Conservation (phyloP, 495 filamentous ascomycete genomes). For the Aspergillus carlsbadensis region DNA sequence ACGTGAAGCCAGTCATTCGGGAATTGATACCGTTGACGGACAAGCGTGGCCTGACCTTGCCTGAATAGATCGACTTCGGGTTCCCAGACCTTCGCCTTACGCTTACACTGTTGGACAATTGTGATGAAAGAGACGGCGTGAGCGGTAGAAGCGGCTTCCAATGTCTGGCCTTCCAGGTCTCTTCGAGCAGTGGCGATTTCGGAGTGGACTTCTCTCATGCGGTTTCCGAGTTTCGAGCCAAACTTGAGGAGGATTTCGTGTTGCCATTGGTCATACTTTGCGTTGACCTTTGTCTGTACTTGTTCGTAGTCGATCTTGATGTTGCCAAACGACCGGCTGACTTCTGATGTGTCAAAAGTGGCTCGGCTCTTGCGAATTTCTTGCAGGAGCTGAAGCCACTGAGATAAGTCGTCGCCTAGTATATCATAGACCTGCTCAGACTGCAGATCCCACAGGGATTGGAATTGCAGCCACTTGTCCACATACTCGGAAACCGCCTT, state of each 20-base stretch:
- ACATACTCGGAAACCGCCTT: slow-evolving; percentile 77
- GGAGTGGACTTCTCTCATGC: slow-evolving; percentile 83
- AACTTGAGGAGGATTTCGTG: slow-evolving; percentile 94
- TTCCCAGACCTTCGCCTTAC: slow-evolving; percentile 88
- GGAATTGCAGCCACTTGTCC: slow-evolving; percentile 97
- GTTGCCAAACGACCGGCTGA: slow-evolving; percentile 86
- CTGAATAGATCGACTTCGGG: slow-evolving; percentile 94
- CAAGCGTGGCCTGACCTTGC: slow-evolving; percentile 87
- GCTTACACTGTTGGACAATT: slow-evolving; percentile 91
- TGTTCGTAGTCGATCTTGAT: slow-evolving; percentile 96
- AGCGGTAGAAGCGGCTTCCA: slow-evolving; percentile 89
- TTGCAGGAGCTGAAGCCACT: slow-evolving; percentile 91
- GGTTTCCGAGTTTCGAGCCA: slow-evolving; percentile 80
- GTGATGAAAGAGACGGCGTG: slow-evolving; percentile 98
- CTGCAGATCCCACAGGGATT: slow-evolving; percentile 96
- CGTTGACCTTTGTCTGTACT: slow-evolving; percentile 95
- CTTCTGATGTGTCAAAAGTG: slow-evolving; percentile 95
- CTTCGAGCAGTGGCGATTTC: slow-evolving; percentile 85
- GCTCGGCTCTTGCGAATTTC: slow-evolving; percentile 90
- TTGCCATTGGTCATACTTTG: slow-evolving; percentile 99
- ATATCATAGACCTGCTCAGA: slow-evolving; percentile 91
- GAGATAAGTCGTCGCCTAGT: slow-evolving; percentile 84
- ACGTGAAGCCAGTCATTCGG: slow-evolving; percentile 90
- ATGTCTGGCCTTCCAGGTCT: slow-evolving; percentile 84
- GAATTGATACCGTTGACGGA: slow-evolving; percentile 89